Percentiles rank a stretch among this genome's conserved stretches.
phyloP scores from a whole-genome alignment of 2,329 filamentous ascomycete genomes.

The Arthrinium phaeospermum region DNA sequence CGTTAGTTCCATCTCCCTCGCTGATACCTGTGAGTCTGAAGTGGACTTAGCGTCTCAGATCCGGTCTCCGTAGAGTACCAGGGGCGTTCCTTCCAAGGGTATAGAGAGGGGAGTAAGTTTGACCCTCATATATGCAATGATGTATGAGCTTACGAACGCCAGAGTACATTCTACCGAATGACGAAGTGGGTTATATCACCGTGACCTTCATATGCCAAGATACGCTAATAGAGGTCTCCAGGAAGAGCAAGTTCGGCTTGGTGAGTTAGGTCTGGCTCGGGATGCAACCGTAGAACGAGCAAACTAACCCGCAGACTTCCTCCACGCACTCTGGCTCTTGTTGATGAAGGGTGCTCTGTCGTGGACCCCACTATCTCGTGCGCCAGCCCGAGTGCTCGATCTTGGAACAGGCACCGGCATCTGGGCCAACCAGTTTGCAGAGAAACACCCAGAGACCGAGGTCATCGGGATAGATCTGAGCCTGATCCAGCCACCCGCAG shows the following conservation, averaged over 20 bases:
- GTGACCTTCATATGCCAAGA: neutral
- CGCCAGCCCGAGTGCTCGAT: constrained; percentile 5
- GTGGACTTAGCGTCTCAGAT: neutral
- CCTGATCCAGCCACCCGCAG: neutral
- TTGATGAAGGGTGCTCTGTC: neutral
- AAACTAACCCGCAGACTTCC: neutral
- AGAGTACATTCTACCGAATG: neutral
- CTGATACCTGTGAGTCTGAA: neutral
- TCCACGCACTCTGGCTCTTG: neutral
- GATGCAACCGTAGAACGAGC: neutral
- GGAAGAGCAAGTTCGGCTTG: neutral
- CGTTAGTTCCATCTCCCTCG: neutral
- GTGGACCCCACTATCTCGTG: neutral
- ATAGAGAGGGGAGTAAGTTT: neutral
- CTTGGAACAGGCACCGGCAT: constrained; percentile 12
- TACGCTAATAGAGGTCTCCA: neutral
- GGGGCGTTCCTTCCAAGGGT: neutral
- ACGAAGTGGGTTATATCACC: neutral
- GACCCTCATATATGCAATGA: neutral
- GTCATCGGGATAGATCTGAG: constrained; percentile 12
- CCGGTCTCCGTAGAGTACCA: neutral
- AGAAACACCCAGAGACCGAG: neutral
- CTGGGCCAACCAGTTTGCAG: constrained; percentile 15
- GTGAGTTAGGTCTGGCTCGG: neutral
- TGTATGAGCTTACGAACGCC: neutral